Conservation (phyloP, 1,139 yeast species). For the Chernovozyma sophiae-reginae region DNA sequence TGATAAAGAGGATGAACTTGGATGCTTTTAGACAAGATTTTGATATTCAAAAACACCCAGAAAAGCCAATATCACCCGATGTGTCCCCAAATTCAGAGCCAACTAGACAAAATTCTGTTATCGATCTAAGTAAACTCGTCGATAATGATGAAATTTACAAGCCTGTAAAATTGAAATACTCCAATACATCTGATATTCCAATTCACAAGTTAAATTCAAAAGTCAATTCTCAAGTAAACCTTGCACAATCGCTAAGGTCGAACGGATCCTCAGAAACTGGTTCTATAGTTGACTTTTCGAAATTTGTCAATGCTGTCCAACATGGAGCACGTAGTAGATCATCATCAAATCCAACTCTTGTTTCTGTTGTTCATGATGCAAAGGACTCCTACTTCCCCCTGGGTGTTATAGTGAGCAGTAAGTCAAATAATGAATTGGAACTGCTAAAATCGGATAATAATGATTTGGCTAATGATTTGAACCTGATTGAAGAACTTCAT, state of each 20-base stretch:
- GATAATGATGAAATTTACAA: conserved; percentile 36
- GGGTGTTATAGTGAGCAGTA: conserved; percentile 12
- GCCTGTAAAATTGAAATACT: conserved; percentile 40
- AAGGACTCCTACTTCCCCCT: conserved; percentile 32
- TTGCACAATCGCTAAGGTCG: conserved; percentile 27
- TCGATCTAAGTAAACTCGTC: conserved; percentile 36
- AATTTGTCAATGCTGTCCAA: conserved; percentile 11
- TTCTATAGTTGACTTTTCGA: conserved; percentile 28
- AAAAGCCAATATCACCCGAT: conserved; percentile 38
- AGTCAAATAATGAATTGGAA: conserved; percentile 9
- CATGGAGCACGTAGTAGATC: conserved; percentile 17
- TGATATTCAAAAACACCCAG: conserved; percentile 29
- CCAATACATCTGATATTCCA: conserved; percentile 39
- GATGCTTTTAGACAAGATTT: conserved; percentile 35
- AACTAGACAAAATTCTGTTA: conserved; percentile 39
- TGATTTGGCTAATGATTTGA: conserved; percentile 20
- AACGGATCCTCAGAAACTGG: conserved; percentile 13
- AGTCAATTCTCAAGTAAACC: conserved; percentile 37
- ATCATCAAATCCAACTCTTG: conserved; percentile 16
- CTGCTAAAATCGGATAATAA: conserved; percentile 14
- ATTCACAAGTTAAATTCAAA: conserved; percentile 37
- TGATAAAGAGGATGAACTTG: conserved; percentile 35
- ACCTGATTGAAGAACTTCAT: conserved; percentile 21
- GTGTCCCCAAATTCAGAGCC: conserved; percentile 45
- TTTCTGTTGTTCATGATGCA: conserved; percentile 14